Conservation (phyloP, 352 stramenopile species). For the Pythium rishiriense region DNA sequence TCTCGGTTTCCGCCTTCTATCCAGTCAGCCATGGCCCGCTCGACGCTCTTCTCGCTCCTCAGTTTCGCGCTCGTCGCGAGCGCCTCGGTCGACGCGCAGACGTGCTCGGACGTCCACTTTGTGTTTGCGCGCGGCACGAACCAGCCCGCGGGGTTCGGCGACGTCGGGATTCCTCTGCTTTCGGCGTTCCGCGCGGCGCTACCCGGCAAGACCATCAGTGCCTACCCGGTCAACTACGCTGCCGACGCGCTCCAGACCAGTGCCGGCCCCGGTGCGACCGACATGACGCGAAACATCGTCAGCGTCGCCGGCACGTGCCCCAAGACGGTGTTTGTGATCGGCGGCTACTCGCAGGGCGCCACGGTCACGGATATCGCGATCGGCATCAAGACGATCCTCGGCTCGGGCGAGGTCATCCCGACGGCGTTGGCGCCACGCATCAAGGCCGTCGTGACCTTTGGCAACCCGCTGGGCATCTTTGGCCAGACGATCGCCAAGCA, state of each 20-base stretch:
- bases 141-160: slow-evolving; percentile 32
- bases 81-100: not conserved
- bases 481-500: slow-evolving; percentile 7
- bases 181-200: slow-evolving; percentile 29
- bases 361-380: slow-evolving; percentile 34
- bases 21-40: not conserved
- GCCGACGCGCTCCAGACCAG: slow-evolving; percentile 29
- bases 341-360: slow-evolving; percentile 22
- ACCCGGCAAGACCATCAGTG: slow-evolving; percentile 32
- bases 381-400: slow-evolving; percentile 31
- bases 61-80: not conserved
- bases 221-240: slow-evolving; percentile 34
- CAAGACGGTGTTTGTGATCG: slow-evolving; percentile 16
- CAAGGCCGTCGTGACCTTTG: slow-evolving; percentile 34
- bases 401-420: slow-evolving; percentile 23
- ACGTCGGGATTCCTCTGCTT: slow-evolving; percentile 27
- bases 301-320: slow-evolving; percentile 30
- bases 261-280: slow-evolving; percentile 32
- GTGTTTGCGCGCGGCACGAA: slow-evolving; percentile 40
- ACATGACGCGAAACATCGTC: slow-evolving; percentile 37
- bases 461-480: slow-evolving; percentile 12
- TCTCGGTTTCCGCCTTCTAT: not conserved
- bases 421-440: slow-evolving; percentile 28
- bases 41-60: not conserved
- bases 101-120: slow-evolving; percentile 13